phyloP scores from a whole-genome alignment of 257 asterid species.

The Primulina eburnea region DNA sequence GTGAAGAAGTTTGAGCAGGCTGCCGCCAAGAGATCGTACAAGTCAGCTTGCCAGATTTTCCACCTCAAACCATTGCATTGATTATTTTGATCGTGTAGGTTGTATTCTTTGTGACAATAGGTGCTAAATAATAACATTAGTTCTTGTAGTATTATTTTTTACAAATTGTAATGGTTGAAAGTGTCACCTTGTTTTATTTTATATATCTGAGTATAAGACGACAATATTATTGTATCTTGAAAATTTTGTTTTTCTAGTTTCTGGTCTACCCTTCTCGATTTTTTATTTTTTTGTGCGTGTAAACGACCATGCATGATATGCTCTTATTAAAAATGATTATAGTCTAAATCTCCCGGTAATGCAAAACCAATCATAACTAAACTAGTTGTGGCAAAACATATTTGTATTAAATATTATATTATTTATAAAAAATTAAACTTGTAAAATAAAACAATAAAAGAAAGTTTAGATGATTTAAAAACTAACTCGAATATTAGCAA shows the following conservation, averaged over 20 bases:
- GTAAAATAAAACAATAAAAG: too few species aligned
- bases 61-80: constrained; percentile 78
- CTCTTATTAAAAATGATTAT: too few species aligned
- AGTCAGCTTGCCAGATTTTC: constrained; percentile 77
- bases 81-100: constrained; percentile 10
- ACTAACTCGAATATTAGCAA: too few species aligned
- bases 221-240: constrained; percentile 24
- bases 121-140: constrained; percentile 26
- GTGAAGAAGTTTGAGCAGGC: constrained; percentile 72
- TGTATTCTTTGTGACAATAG: constrained; percentile 25
- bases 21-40: constrained; percentile 46
- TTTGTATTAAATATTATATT: too few species aligned
- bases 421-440: too few species aligned
- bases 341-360: not conserved
- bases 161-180: constrained; percentile 25
- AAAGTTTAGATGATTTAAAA: too few species aligned
- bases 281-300: too few species aligned
- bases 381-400: too few species aligned
- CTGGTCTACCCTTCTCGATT: not conserved
- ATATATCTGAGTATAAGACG: constrained; percentile 20
- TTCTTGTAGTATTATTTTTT: constrained; percentile 21
- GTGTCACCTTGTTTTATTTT: constrained; percentile 22
- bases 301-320: too few species aligned
- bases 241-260: constrained; percentile 22
- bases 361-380: not conserved